Evolutionary conservation across 495 filamentous ascomycete species (phyloP).

Genomic region (Penicillium lagena): DNA sequence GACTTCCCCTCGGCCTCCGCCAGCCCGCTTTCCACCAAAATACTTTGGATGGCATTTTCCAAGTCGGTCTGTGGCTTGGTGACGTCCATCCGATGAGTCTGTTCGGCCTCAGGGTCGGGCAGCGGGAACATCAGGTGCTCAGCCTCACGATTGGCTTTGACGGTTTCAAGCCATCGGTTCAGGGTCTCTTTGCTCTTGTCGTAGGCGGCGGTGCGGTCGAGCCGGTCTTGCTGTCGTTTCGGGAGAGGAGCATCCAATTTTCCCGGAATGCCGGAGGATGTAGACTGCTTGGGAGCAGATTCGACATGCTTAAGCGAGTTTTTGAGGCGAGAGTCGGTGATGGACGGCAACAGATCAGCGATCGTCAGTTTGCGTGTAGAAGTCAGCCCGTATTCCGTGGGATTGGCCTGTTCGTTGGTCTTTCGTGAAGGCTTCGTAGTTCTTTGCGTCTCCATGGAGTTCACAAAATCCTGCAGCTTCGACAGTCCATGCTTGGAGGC

Average conservation of each 20-base stretch:
- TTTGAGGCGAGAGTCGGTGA: slow-evolving; percentile 70
- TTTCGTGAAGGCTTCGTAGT: slow-evolving; percentile 24
- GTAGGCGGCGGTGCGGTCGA: slow-evolving; percentile 81
- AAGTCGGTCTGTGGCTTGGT: slow-evolving; percentile 66
- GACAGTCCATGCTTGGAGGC: slow-evolving; percentile 53
- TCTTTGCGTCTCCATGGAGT: slow-evolving; percentile 49
- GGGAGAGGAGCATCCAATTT: slow-evolving; percentile 81
- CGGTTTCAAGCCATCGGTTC: slow-evolving; percentile 86
- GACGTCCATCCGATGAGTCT: slow-evolving; percentile 36
- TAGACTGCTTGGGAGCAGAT: slow-evolving; percentile 28
- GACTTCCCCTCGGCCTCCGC: slow-evolving; percentile 50
- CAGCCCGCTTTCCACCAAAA: slow-evolving; percentile 83
- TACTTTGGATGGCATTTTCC: slow-evolving; percentile 75
- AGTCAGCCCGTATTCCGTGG: slow-evolving; percentile 51
- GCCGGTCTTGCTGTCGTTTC: slow-evolving; percentile 80
- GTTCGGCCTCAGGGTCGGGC: slow-evolving; percentile 57
- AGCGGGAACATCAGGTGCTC: slow-evolving; percentile 92
- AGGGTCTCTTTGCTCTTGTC: slow-evolving; percentile 88
- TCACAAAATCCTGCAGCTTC: slow-evolving; percentile 63
- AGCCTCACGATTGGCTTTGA: slow-evolving; percentile 86
- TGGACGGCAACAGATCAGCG: slow-evolving; percentile 65
- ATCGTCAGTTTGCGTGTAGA: slow-evolving; percentile 71
- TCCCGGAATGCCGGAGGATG: slow-evolving; percentile 49
- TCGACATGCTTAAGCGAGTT: slow-evolving; percentile 67
- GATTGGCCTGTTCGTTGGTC: slow-evolving; percentile 44